These are phyloP conservation scores for Ricinus communis DNA, from an alignment of 345 rosid genomes.

Conservation along the genomic window DNA sequence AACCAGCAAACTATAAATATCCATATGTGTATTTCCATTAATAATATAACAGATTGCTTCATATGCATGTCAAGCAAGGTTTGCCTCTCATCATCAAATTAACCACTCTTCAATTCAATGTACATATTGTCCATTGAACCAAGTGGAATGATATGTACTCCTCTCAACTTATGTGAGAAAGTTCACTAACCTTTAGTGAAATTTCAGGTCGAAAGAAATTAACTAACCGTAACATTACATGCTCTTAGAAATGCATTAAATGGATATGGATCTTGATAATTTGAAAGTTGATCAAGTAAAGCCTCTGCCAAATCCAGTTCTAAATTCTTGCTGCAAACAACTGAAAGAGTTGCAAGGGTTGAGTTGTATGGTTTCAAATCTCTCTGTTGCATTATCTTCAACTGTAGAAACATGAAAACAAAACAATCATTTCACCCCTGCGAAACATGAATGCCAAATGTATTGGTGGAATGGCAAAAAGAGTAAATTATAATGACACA, in stretches of 20 bases:
- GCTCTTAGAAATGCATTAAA: constrained; percentile 66
- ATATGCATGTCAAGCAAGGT: background rate
- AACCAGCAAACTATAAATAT: background rate
- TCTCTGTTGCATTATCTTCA: constrained; percentile 57
- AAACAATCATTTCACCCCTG: background rate
- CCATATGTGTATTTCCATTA: background rate
- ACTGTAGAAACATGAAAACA: constrained; percentile 44
- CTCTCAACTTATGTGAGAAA: background rate
- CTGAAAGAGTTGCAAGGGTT: constrained; percentile 65
- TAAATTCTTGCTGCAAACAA: constrained; percentile 55
- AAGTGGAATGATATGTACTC: background rate
- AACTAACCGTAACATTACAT: constrained; percentile 61
- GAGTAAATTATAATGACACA: constrained; percentile 5
- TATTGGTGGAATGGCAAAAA: background rate
- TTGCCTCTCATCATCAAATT: background rate
- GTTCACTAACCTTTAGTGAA: background rate
- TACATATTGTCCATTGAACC: background rate
- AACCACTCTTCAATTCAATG: background rate
- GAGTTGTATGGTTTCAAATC: constrained; percentile 62
- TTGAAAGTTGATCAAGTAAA: constrained; percentile 58
- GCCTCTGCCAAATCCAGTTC: constrained; percentile 81
- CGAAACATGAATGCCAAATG: constrained; percentile 12
- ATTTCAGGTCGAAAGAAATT: constrained; percentile 6
- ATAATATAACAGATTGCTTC: too few relatives aligned
- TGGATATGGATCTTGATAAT: constrained; percentile 44